phyloP scores from a whole-genome alignment of 768 basidiomycete genomes.

The Leccinum incarnatum region DNA sequence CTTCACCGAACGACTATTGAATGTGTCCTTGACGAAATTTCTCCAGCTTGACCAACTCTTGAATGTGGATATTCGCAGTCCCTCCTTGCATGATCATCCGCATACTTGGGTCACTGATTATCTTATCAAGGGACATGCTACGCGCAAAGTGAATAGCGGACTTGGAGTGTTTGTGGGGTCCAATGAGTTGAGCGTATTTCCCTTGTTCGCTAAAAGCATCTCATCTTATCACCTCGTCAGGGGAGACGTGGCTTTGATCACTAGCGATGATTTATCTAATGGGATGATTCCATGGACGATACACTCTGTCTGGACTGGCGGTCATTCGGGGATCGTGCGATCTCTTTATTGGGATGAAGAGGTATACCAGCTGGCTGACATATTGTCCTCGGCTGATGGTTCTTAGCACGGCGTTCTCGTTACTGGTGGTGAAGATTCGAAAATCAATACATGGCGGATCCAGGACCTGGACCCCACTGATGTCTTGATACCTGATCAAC shows the following conservation, averaged over 20 bases:
- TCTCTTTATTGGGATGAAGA: conserved; percentile 55
- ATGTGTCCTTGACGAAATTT: neutral
- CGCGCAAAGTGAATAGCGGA: conserved; percentile 15
- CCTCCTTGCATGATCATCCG: conserved; percentile 54
- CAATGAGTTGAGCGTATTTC: conserved; percentile 52
- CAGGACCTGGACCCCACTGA: conserved; percentile 3
- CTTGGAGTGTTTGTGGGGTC: conserved; percentile 67
- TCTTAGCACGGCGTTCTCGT: conserved; percentile 41
- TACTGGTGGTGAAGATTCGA: conserved; percentile 52
- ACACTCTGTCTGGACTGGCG: conserved; percentile 50
- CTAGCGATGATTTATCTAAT: conserved; percentile 39
- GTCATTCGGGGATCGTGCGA: conserved; percentile 57
- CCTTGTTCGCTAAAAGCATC: neutral
- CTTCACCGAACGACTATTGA: neutral
- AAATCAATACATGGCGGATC: conserved; percentile 42
- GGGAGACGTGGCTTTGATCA: conserved; percentile 57
- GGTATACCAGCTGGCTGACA: conserved; percentile 26
- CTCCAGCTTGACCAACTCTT: conserved; percentile 57
- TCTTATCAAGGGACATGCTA: conserved; percentile 52
- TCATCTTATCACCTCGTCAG: conserved; percentile 30
- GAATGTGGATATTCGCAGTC: conserved; percentile 60
- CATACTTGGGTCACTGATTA: conserved; percentile 80
- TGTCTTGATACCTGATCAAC: neutral
- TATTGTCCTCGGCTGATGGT: neutral
- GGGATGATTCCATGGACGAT: conserved; percentile 47